Evolutionary conservation across 1,284 basidiomycete species (phyloP).

Genomic region (Ustilago bromivora): DNA sequence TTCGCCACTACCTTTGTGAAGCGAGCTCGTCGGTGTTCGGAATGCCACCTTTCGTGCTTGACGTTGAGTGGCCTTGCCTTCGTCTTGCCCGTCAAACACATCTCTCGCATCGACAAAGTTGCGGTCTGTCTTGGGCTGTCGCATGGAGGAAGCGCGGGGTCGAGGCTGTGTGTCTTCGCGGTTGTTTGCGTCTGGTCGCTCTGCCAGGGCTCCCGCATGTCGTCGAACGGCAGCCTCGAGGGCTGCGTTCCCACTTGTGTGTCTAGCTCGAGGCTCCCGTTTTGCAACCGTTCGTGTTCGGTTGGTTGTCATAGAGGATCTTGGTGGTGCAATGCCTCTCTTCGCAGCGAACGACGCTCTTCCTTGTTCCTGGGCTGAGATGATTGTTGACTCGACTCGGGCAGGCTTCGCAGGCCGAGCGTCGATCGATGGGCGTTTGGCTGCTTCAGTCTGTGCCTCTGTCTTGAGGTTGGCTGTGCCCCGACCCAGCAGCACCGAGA

Average conservation of each 20-base stretch:
- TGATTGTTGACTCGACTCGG: background rate
- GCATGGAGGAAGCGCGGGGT: conserved; percentile 14
- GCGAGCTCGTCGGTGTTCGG: conserved; percentile 29
- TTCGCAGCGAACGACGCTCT: background rate
- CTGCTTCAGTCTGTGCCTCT: conserved; percentile 7
- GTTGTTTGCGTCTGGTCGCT: background rate
- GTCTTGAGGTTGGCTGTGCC: conserved; percentile 11
- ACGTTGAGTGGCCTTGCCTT: background rate
- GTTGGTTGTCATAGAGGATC: conserved; percentile 15
- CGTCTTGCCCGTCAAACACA: background rate
- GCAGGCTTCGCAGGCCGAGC: background rate
- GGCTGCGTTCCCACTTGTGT: background rate
- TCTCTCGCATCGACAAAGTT: conserved; percentile 16
- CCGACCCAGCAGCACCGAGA: conserved; percentile 38
- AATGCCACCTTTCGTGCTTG: conserved; percentile 24
- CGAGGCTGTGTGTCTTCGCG: background rate
- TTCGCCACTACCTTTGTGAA: conserved; percentile 25
- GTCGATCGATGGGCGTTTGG: conserved; percentile 11
- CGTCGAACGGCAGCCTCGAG: conserved; percentile 12
- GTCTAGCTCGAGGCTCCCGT: conserved; percentile 1
- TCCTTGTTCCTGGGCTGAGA: background rate
- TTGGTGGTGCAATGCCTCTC: background rate
- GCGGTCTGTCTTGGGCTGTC: background rate
- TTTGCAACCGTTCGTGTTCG: background rate
- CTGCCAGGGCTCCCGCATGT: background rate